phyloP scores from a whole-genome alignment of 2,329 filamentous ascomycete genomes.

The Botryotinia narcissicola region DNA sequence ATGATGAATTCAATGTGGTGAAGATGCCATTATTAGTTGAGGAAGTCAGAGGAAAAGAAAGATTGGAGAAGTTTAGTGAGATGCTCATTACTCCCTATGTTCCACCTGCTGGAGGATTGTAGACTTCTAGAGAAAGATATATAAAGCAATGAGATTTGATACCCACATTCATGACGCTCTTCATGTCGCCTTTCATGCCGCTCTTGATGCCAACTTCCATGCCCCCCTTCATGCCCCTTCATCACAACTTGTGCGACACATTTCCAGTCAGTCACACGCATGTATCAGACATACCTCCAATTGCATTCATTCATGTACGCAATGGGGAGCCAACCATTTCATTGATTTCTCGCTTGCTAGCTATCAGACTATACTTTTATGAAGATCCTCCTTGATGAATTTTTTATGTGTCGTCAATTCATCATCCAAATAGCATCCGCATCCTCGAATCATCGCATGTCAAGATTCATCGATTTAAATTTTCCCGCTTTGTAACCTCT shows the following conservation, averaged over 20 bases:
- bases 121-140: constrained; percentile 21
- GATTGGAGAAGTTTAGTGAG: constrained; percentile 83
- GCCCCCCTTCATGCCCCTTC: neutral
- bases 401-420: neutral
- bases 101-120: constrained; percentile 51
- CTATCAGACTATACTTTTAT: neutral
- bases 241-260: neutral
- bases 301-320: neutral
- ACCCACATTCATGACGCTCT: neutral
- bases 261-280: neutral
- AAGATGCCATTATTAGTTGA: constrained; percentile 96
- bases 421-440: neutral
- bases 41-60: constrained; percentile 94
- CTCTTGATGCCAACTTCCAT: neutral
- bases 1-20: constrained; percentile 98
- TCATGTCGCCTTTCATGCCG: neutral
- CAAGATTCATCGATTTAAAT: neutral
- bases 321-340: neutral
- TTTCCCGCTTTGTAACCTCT: neutral
- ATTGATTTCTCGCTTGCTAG: neutral
- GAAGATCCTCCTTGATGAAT: neutral
- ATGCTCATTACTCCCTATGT: constrained; percentile 77
- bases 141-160: constrained; percentile 17
- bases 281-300: neutral
- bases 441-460: neutral